Conservation (phyloP, 495 filamentous ascomycete species). For the Cetradonia linearis region DNA sequence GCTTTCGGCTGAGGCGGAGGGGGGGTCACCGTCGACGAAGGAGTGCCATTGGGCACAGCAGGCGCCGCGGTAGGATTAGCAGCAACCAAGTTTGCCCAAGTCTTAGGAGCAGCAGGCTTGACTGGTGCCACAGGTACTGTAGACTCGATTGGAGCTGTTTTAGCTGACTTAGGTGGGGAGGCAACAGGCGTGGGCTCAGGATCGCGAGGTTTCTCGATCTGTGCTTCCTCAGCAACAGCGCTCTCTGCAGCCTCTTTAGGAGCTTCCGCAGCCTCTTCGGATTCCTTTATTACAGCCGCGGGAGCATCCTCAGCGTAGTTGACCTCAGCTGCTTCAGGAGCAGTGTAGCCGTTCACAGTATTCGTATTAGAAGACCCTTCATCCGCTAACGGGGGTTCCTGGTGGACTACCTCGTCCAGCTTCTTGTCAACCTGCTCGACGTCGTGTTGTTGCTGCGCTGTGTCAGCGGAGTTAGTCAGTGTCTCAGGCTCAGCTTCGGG, state of each 20-base stretch:
- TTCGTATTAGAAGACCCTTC: constrained; percentile 35
- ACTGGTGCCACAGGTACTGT: constrained; percentile 29
- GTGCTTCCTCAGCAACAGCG: constrained; percentile 36
- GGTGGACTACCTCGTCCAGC: constrained; percentile 39
- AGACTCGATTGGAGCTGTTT: constrained; percentile 46
- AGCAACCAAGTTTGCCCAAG: constrained; percentile 80
- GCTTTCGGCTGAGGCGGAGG: constrained; percentile 36
- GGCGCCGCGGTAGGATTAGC: constrained; percentile 34
- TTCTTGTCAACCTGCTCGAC: constrained; percentile 50
- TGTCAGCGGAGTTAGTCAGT: constrained; percentile 31
- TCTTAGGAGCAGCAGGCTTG: constrained; percentile 51
- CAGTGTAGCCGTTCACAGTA: constrained; percentile 21
- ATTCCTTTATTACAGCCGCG: constrained; percentile 14
- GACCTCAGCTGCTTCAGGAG: constrained; percentile 9
- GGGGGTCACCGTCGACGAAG: constrained; percentile 34
- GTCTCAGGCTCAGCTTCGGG: constrained; percentile 29
- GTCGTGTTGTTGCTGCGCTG: constrained; percentile 27
- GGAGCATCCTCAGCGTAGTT: constrained; percentile 26
- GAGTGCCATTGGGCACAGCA: constrained; percentile 31
- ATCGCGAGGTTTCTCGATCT: constrained; percentile 43
- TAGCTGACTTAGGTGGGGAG: constrained; percentile 39
- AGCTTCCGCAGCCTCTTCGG: constrained; percentile 4
- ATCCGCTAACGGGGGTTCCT: constrained; percentile 33
- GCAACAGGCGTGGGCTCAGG: constrained; percentile 43
- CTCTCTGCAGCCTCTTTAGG: constrained; percentile 29